A percentile compares a stretch with the other conserved stretches of the same genome.
phyloP scores from a whole-genome alignment of 257 asterid genomes.

The Scutellaria galericulata region DNA sequence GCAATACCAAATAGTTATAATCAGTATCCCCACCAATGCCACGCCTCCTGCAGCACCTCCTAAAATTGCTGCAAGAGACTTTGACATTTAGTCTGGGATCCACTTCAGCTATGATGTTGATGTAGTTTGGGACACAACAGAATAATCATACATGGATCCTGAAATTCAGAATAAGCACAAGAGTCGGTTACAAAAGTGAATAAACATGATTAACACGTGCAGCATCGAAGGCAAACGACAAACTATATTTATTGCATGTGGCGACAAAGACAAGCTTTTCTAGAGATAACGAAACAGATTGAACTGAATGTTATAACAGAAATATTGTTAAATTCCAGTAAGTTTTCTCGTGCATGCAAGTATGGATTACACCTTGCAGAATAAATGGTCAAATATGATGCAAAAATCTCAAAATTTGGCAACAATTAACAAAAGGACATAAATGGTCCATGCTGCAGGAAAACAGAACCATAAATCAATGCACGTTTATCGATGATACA shows the following conservation, averaged over 20 bases:
- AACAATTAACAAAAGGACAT: slow-evolving; percentile 7
- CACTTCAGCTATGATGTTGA: slow-evolving; percentile 54
- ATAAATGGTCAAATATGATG: slow-evolving; percentile 1
- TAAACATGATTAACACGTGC: slow-evolving; percentile 4
- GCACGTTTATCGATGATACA: neutral
- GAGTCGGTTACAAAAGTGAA: slow-evolving; percentile 8
- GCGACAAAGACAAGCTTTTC: slow-evolving; percentile 26
- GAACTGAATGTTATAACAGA: neutral
- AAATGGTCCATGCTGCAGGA: neutral
- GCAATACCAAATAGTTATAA: slow-evolving; percentile 62
- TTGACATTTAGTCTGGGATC: slow-evolving; percentile 82
- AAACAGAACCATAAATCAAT: slow-evolving; percentile 2
- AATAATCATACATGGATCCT: slow-evolving; percentile 59
- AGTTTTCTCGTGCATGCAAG: slow-evolving; percentile 23
- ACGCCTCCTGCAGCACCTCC: slow-evolving; percentile 99
- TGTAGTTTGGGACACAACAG: slow-evolving; percentile 31
- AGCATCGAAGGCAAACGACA: neutral
- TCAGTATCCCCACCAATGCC: slow-evolving; percentile 68
- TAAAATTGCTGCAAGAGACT: slow-evolving; percentile 90
- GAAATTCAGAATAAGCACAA: slow-evolving; percentile 38
- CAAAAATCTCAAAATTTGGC: slow-evolving; percentile 10
- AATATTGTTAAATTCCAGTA: slow-evolving; percentile 7
- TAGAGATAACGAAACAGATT: slow-evolving; percentile 13
- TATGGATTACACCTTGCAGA: neutral
- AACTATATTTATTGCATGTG: slow-evolving; percentile 7